Base-by-base conservation (phyloP, 2,329 filamentous ascomycete species). In the Aspergillus sp. region DNA sequence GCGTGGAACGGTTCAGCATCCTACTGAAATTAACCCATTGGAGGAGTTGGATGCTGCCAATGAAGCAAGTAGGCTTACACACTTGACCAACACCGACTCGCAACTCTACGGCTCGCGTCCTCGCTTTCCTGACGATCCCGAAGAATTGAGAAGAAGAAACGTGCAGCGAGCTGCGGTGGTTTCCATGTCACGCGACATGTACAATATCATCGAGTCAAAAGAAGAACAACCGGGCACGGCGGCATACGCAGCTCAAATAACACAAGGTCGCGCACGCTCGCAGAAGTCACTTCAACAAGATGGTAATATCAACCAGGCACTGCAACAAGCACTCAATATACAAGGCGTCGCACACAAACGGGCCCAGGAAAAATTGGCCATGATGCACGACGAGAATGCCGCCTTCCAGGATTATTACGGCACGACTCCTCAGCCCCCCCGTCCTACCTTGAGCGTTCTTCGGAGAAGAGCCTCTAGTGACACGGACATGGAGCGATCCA, bases 131-230 rank as follows among this genome's bases (percentile, higher is more conserved):
- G 72, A 79, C 2, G 88, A 94, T 60, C 71, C 82, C 0, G 84
- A 93, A 37, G 89, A 95, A 60, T 79, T 83, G 64, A 83, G 80
- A 52, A 81, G 80, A 49, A 80, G 84, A 41, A 85, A 89, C 55
- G 82, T 83, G 4, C 73, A 95, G 2, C 85, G 85, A 53, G 88
- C 89, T 25, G 91, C 89, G 17, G 89, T 90, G 2, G 74, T 95
- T 3, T 88, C 86, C 9, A 95, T 96, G 89, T 90, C 90, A 5
- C 86, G 85, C 67, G 82, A 85, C 57, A 91, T 95, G 83, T 95
- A 90, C 62, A 80, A 75, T 9, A 74, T 79, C 1, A 78, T 82
- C 5, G 72, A 76, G 51, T 68, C 73, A 1, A 61, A 57, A 13
- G 56, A 56, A 39, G 37, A 52, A 4, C 52, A 49, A 35, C 23